Percentiles rank a stretch among this genome's conserved stretches.
Evolutionary conservation across 2,329 filamentous ascomycete genomes (phyloP).

Genomic region (Trichoderma sp.): DNA sequence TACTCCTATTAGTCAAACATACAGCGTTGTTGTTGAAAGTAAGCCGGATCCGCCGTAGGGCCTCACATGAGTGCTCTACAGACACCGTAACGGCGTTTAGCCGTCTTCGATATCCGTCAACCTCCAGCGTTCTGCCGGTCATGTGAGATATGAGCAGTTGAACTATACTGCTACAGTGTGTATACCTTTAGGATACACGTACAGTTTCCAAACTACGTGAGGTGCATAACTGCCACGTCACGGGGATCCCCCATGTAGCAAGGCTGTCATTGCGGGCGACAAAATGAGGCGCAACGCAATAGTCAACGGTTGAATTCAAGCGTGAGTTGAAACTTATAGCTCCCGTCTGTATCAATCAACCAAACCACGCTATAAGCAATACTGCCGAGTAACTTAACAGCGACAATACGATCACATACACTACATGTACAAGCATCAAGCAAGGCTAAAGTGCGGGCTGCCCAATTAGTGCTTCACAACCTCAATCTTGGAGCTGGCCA

Average conservation of each 20-base stretch:
- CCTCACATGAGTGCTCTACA: not conserved
- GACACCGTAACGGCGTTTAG: not conserved
- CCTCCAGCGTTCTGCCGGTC: not conserved
- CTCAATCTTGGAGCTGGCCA: not conserved
- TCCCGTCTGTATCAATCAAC: too few relatives aligned
- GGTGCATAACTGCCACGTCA: slow-evolving; percentile 19
- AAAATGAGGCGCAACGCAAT: not conserved
- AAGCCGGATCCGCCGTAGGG: not conserved
- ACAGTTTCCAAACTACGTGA: not conserved
- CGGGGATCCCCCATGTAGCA: not conserved
- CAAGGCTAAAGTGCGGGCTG: not conserved
- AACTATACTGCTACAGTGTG: not conserved
- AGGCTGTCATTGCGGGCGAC: not conserved
- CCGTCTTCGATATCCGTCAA: not conserved
- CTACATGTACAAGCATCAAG: not conserved
- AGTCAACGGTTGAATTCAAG: not conserved
- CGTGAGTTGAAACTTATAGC: not conserved
- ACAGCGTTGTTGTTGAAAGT: not conserved
- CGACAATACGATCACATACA: not conserved
- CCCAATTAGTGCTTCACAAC: not conserved
- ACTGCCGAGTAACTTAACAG: not conserved
- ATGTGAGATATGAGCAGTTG: not conserved
- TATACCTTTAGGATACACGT: not conserved
- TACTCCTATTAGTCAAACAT: not conserved
- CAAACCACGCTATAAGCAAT: not conserved